Percentiles rank a stretch among this genome's conserved stretches.
phyloP scores from a whole-genome alignment of 805 yeast genomes.

The Blastobotrys muscicola region DNA sequence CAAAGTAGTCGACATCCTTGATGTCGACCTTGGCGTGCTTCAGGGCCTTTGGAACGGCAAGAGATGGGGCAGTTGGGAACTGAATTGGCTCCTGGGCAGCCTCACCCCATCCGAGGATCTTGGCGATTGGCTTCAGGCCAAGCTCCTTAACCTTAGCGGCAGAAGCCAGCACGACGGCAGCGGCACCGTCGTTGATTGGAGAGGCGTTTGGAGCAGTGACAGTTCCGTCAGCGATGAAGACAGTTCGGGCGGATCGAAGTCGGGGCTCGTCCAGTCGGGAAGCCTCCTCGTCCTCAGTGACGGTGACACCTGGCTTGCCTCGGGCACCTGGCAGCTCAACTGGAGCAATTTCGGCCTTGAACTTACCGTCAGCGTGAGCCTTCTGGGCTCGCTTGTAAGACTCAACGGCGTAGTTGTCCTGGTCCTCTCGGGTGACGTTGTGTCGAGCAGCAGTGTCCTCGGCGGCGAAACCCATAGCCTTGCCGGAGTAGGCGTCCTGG shows the following conservation, averaged over 20 bases:
- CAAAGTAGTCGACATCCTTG: constrained; percentile 77
- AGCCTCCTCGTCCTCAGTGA: constrained; percentile 77
- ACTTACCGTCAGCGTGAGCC: constrained; percentile 77
- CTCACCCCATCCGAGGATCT: constrained; percentile 92
- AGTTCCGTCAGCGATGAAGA: constrained; percentile 91
- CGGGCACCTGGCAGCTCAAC: constrained; percentile 82
- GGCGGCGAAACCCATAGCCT: constrained; percentile 95
- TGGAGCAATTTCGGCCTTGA: constrained; percentile 74
- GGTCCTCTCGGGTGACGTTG: constrained; percentile 67
- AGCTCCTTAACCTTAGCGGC: constrained; percentile 78
- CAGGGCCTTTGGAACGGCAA: constrained; percentile 93
- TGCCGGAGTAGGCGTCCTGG: constrained; percentile 78
- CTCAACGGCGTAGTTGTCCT: constrained; percentile 77
- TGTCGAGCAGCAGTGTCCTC: constrained; percentile 91
- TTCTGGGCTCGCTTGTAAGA: constrained; percentile 81
- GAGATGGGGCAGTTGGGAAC: constrained; percentile 92
- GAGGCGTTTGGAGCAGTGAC: constrained; percentile 97
- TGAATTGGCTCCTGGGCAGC: constrained; percentile 93
- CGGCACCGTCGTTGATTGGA: constrained; percentile 95
- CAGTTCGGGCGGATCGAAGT: constrained; percentile 80
- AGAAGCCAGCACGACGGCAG: constrained; percentile 83
- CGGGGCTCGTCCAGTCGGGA: constrained; percentile 67
- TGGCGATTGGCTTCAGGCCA: constrained; percentile 80
- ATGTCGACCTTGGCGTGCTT: constrained; percentile 65
- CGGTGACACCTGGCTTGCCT: constrained; percentile 69